Evolutionary conservation across 129 eudicot genomes (phyloP).

Genomic region (Sambucus nigra): DNA sequence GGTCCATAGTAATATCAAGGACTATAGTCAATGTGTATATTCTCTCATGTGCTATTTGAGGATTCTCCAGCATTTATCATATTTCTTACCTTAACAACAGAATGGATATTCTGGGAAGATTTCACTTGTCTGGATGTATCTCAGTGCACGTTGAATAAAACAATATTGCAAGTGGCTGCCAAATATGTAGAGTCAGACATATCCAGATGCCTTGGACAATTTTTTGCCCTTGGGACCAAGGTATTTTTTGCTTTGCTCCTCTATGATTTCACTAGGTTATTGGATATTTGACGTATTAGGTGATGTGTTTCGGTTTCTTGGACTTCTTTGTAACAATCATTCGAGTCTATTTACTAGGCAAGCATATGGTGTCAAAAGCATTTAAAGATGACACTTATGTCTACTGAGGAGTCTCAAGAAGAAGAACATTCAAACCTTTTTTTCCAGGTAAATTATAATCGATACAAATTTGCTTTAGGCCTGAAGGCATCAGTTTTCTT

Average conservation of each 20-base stretch:
- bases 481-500: no score
- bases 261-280: background rate
- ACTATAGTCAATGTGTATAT: background rate
- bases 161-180: conserved; percentile 65
- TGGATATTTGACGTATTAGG: background rate
- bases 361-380: conserved; percentile 79
- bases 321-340: background rate
- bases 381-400: conserved; percentile 83
- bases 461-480: background rate
- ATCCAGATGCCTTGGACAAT: conserved; percentile 33
- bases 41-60: background rate
- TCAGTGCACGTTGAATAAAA: conserved; percentile 83
- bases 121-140: conserved; percentile 87
- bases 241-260: conserved; percentile 18
- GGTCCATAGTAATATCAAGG: background rate
- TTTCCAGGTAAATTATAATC: conserved; percentile 46
- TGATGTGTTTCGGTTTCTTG: conserved; percentile 9
- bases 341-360: conserved; percentile 37
- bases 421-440: conserved; percentile 61
- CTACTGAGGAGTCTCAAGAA: conserved; percentile 80
- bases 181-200: conserved; percentile 51
- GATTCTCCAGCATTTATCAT: background rate
- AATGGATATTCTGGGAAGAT: conserved; percentile 85
- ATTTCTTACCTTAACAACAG: conserved; percentile 33
- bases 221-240: conserved; percentile 58